Evolutionary conservation across 805 yeast genomes (phyloP).

Genomic region (Ogataea saltuana): DNA sequence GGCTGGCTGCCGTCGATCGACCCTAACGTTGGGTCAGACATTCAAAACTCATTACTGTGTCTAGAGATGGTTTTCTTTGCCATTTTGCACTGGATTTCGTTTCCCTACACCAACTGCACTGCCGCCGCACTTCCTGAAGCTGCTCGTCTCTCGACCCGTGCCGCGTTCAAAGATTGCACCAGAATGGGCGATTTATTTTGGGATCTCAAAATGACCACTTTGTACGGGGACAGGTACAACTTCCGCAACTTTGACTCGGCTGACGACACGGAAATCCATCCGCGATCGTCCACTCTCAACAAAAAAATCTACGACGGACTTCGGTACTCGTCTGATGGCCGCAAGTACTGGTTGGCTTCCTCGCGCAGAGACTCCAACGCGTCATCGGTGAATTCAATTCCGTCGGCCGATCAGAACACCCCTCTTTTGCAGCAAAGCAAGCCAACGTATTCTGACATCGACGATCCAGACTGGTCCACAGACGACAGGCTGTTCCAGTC

Average conservation of each 20-base stretch:
- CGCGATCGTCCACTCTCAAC: constrained; percentile 49
- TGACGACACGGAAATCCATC: constrained; percentile 36
- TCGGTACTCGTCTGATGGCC: constrained; percentile 77
- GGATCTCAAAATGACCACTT: constrained; percentile 71
- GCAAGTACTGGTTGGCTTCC: constrained; percentile 73
- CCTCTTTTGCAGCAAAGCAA: constrained; percentile 12
- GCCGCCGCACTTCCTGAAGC: constrained; percentile 63
- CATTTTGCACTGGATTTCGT: constrained; percentile 83
- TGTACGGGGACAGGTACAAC: constrained; percentile 72
- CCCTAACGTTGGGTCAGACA: constrained; percentile 46
- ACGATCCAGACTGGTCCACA: constrained; percentile 29
- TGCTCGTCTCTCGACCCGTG: constrained; percentile 56
- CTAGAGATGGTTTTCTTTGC: constrained; percentile 86
- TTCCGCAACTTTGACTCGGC: constrained; percentile 83
- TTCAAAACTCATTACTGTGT: constrained; percentile 79
- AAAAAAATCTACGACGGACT: constrained; percentile 76
- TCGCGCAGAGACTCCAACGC: constrained; percentile 11
- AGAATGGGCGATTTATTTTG: constrained; percentile 75
- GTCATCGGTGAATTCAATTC: constrained; percentile 19
- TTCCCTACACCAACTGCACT: constrained; percentile 73
- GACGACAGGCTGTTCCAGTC: constrained; percentile 39
- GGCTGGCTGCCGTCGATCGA: constrained; percentile 37
- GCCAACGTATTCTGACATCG: constrained; percentile 9
- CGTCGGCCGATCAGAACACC: constrained; percentile 14
- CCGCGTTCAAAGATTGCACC: constrained; percentile 75